Percentiles rank a stretch among this genome's conserved stretches.
Conservation (phyloP, 2,329 filamentous ascomycete genomes). For the Alternaria conjuncta region DNA sequence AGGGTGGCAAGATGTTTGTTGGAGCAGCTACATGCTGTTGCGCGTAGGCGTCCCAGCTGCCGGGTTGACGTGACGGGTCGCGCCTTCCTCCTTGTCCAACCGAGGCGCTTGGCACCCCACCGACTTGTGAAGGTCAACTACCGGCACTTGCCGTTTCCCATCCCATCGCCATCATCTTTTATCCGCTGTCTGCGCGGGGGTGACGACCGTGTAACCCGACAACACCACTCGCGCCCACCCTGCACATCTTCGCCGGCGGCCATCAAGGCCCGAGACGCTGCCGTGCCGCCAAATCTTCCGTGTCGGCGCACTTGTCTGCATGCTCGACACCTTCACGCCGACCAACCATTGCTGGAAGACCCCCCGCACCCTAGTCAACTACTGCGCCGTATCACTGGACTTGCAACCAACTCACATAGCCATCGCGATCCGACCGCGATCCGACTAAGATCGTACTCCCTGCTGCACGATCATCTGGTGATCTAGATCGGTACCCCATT, state of each 20-base stretch:
- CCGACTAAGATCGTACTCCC: background rate
- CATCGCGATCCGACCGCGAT: conserved; percentile 1
- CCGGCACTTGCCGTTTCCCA: background rate
- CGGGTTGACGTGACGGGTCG: conserved; percentile 21
- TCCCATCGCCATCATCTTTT: background rate
- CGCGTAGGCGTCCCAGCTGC: conserved; percentile 9
- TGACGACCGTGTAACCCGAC: background rate
- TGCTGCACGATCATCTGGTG: conserved; percentile 7
- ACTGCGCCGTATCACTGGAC: background rate
- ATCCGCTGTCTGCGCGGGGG: background rate
- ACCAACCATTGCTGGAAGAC: background rate
- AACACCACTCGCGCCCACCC: background rate
- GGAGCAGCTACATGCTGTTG: conserved; percentile 12
- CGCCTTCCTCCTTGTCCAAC: conserved; percentile 16
- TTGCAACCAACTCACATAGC: background rate
- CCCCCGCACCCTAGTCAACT: background rate
- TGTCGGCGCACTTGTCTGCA: background rate
- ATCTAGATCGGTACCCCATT: background rate
- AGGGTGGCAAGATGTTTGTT: conserved; percentile 5
- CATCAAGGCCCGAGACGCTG: background rate
- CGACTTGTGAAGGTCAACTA: background rate
- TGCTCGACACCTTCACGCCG: conserved; percentile 1
- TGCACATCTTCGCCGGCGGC: background rate
- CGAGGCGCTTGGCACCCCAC: conserved; percentile 22
- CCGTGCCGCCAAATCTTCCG: background rate